Conservation (phyloP, 768 basidiomycete genomes). For the Lentinus tigrinus region DNA sequence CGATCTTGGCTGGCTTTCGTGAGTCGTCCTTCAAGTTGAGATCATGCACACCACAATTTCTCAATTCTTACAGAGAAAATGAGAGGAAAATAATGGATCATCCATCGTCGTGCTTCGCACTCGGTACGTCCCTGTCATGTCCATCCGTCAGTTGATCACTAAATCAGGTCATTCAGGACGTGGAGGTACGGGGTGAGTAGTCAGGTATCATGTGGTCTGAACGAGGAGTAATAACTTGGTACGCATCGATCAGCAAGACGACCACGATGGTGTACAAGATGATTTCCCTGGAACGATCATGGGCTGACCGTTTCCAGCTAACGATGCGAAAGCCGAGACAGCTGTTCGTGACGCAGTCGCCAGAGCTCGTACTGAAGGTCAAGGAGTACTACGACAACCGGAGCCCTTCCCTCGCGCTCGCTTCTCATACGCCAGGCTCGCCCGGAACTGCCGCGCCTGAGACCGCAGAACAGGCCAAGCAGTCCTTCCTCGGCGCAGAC, state of each 20-base stretch:
- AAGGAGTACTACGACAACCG: constrained; percentile 51
- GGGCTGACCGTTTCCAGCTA: constrained; percentile 31
- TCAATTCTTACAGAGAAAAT: constrained; percentile 30
- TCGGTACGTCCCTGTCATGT: constrained; percentile 30
- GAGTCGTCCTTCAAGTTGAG: constrained; percentile 4
- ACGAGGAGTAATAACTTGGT: too few species aligned
- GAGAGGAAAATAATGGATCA: constrained; percentile 64
- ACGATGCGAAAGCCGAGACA: constrained; percentile 51
- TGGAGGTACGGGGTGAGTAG: constrained; percentile 68
- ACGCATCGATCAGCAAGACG: constrained; percentile 55
- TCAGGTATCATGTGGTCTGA: too few species aligned
- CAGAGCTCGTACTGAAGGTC: constrained; percentile 66
- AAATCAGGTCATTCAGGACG: constrained; percentile 34
- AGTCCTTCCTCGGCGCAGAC: constrained; percentile 34
- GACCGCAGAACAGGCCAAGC: background rate
- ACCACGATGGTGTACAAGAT: constrained; percentile 80
- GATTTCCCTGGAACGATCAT: constrained; percentile 62
- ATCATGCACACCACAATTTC: too few species aligned
- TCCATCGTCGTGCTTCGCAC: constrained; percentile 58
- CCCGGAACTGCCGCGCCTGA: constrained; percentile 7
- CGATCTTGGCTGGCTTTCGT: constrained; percentile 26
- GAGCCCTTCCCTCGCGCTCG: constrained; percentile 30
- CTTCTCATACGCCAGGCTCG: too few species aligned
- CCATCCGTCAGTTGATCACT: background rate
- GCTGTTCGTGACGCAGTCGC: constrained; percentile 72